A percentile compares a stretch with the other conserved stretches of the same genome.
phyloP scores from a whole-genome alignment of 768 basidiomycete species.

The Boletus vinaceobasis region DNA sequence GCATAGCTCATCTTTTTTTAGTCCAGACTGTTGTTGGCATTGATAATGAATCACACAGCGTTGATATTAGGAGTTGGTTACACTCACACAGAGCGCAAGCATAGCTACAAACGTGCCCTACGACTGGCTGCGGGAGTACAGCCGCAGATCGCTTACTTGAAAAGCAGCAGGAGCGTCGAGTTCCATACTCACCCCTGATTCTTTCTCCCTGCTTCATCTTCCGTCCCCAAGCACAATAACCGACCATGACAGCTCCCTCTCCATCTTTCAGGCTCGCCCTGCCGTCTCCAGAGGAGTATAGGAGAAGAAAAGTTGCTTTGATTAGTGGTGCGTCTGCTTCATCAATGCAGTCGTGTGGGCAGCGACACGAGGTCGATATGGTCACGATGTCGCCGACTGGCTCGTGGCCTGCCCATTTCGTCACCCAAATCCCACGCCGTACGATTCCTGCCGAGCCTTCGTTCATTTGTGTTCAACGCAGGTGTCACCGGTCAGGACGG shows the following conservation, averaged over 20 bases:
- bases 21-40: too few species aligned
- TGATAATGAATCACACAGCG: too few species aligned
- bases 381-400: not conserved
- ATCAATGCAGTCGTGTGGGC: constrained; percentile 2
- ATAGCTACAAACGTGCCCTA: too few species aligned
- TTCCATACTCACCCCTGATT: too few species aligned
- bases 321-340: constrained; percentile 65
- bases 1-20: constrained; percentile 20
- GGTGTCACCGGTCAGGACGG: constrained; percentile 97
- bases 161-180: too few species aligned
- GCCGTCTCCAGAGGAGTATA: constrained; percentile 74
- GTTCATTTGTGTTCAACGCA: constrained; percentile 32
- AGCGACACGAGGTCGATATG: not conserved
- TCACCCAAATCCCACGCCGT: not conserved
- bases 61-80: too few species aligned
- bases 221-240: not conserved
- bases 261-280: constrained; percentile 52
- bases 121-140: too few species aligned
- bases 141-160: too few species aligned
- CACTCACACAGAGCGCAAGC: too few species aligned
- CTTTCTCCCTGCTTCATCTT: too few species aligned
- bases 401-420: not conserved
- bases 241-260: constrained; percentile 16
- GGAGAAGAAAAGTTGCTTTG: constrained; percentile 88
- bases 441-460: not conserved